Conservation (phyloP, 2,329 filamentous ascomycete genomes). For the Neonectria neomacrospora region DNA sequence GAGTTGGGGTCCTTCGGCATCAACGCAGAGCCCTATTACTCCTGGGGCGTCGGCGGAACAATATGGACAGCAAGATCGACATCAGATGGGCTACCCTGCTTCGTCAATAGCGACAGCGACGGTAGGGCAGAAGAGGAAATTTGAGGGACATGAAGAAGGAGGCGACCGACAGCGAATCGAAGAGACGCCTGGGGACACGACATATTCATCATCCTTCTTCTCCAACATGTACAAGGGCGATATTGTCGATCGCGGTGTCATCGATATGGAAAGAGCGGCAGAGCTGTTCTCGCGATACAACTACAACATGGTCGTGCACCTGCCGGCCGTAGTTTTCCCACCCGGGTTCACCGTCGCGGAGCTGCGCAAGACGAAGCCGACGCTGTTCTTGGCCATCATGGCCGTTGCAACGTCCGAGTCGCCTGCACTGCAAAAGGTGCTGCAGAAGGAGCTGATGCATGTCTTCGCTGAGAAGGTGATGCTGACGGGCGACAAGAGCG, state of each 20-base stretch:
- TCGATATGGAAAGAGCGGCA: slow-evolving; percentile 65
- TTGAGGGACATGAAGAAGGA: slow-evolving; percentile 39
- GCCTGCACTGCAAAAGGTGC: slow-evolving; percentile 65
- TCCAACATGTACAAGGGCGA: slow-evolving; percentile 54
- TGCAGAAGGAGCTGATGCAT: slow-evolving; percentile 77
- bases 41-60: slow-evolving; percentile 27
- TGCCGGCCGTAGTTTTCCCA: slow-evolving; percentile 72
- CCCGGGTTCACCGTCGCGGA: slow-evolving; percentile 63
- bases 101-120: slow-evolving; percentile 23
- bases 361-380: slow-evolving; percentile 68
- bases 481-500: slow-evolving; percentile 79
- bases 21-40: slow-evolving; percentile 28
- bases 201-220: slow-evolving; percentile 34
- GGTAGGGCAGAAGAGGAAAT: slow-evolving; percentile 49
- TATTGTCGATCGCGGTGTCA: slow-evolving; percentile 67
- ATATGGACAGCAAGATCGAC: slow-evolving; percentile 25
- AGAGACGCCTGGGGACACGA: slow-evolving; percentile 30
- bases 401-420: slow-evolving; percentile 71
- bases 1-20: slow-evolving; percentile 33
- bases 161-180: slow-evolving; percentile 29
- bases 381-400: slow-evolving; percentile 77
- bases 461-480: slow-evolving; percentile 80
- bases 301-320: slow-evolving; percentile 68
- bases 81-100: slow-evolving; percentile 20
- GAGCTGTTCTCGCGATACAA: slow-evolving; percentile 69